Base-by-base conservation (phyloP, 352 stramenopile genomes). In the Lagenidium sp. region DNA sequence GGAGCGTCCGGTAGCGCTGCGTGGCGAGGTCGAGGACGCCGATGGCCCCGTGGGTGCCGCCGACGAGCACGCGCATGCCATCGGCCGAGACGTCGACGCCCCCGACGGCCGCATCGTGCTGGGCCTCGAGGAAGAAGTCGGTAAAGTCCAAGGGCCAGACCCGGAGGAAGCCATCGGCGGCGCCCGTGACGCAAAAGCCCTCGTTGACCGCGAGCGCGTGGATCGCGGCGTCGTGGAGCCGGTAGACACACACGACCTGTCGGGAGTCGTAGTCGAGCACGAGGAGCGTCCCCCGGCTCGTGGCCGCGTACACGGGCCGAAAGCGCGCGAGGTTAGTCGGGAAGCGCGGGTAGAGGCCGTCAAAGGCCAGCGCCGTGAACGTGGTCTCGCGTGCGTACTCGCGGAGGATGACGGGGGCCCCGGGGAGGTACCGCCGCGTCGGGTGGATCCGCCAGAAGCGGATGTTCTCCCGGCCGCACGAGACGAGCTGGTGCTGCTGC, bases 141-240 rank as follows among this genome's bases (percentile, higher is more conserved):
- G 69, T 70, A 45, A 97, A 97, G 57, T 96, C 86, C 1, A 96
- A 57, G 7, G 88, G 84, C 88, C 88, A 97, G 44, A 97, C 77
- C 1, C 88, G 80, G 11, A 97, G 52, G 44, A 80, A 89, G n/a
- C 68, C 66, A 49, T 97, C 88, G 21, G 82, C 77, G 0, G 78
- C 81, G 15, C 77, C 84, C 6, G 86, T 96, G 13, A 95, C 82
- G 24, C 83, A 95, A 41, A 95, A 96, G 1, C 81, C 85, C 32
- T 95, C 82, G 45, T 95, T 96, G 6, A 96, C 57, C 4, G 65
- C 73, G 1, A 97, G 49, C 25, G 72, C 79, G 22, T 85, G 77
- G 47, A 96, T 95, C 19, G 73, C 66, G 0, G 68, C 74, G 38
- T 94, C 67, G 47, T 96, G 88, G 13, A 96, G 60, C 39, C 89